These are phyloP conservation scores for Fusarium continuum DNA, from an alignment of 2,329 filamentous ascomycete genomes.

Conservation along the genomic window DNA sequence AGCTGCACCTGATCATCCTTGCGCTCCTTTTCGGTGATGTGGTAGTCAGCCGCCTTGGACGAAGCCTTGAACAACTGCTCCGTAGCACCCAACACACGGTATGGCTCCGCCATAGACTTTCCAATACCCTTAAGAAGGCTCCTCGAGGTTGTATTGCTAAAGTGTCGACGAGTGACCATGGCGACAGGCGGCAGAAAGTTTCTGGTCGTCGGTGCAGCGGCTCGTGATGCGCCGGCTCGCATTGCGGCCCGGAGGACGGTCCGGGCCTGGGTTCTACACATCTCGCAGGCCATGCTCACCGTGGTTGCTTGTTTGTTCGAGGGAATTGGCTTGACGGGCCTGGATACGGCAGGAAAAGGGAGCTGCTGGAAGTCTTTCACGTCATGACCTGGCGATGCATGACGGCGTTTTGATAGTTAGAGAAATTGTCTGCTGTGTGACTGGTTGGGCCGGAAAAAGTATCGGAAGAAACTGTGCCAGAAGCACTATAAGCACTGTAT, in stretches of 20 bases:
- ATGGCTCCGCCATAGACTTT: conserved; percentile 57
- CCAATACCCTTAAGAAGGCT: conserved; percentile 49
- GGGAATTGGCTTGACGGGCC: background rate
- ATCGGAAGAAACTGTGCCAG: conserved; percentile 8
- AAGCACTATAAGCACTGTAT: conserved; percentile 22
- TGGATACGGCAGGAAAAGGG: conserved; percentile 9
- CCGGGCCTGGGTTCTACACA: conserved; percentile 57
- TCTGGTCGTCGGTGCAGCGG: conserved; percentile 37
- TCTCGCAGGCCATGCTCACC: conserved; percentile 57
- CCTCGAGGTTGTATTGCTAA: conserved; percentile 49
- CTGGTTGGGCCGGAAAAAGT: conserved; percentile 44
- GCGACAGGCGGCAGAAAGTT: conserved; percentile 31
- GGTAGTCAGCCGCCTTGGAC: conserved; percentile 77
- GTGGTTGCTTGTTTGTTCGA: background rate
- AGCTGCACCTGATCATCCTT: conserved; percentile 74
- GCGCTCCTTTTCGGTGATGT: conserved; percentile 72
- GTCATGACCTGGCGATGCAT: conserved; percentile 43
- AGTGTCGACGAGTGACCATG: conserved; percentile 43
- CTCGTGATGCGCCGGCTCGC: conserved; percentile 43
- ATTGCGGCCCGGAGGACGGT: conserved; percentile 50
- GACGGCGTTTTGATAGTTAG: conserved; percentile 37
- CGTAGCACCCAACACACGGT: conserved; percentile 82
- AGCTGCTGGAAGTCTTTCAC: conserved; percentile 39
- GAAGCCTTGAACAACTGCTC: conserved; percentile 82
- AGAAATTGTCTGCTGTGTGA: conserved; percentile 15